Base-by-base conservation (phyloP, 805 yeast genomes). In the Saturnispora hagleri region DNA sequence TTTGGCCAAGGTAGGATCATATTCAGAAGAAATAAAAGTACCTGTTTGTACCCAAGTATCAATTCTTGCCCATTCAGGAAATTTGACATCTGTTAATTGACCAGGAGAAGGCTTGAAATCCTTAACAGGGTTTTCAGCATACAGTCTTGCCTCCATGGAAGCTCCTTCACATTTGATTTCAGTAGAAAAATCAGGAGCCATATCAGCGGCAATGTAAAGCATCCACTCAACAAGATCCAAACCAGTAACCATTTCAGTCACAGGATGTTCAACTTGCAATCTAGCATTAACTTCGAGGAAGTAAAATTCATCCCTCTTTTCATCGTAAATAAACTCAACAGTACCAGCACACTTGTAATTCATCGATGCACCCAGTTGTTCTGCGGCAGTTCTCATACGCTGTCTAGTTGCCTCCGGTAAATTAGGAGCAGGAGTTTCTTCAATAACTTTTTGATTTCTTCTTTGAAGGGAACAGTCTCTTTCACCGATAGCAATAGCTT, bases 51-150 rank as follows among this genome's bases (percentile, higher is more conserved):
- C 91, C 98, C 99, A 93, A 13, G 93, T 84, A 65, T 91, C 99
- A 56, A 91, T 80, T 70, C 99, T 82, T 8, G 97, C 97, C 86
- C 90, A 86, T 22, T 72, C 68, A 3, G 99, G 98, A 75, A 90
- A 93, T 48, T 70, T 66, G 41, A 91, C 90, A 58, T 88, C 89
- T 10, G 89, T 82, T 53, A 91, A 72, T 67, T 86, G 95, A 57
- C 99, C 99, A 28, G 99, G 98, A 33, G 97, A 88, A 20, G 99
- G 99, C 76, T 84, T 78, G 69, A 91, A 91, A 57, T 84, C 96
- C 64, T 89, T 90, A 43, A 86, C 91, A 1, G 99, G 98, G 70
- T 93, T 91, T 69, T 91, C 99, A 36, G 99, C 97, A 60, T 93
- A 93, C 48, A 91, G 73, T 65, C 99, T 79, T 34, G 97, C 98